These are phyloP conservation scores for Cucumis cinereus DNA, from an alignment of 306 rosid genomes.

Conservation along the genomic window DNA sequence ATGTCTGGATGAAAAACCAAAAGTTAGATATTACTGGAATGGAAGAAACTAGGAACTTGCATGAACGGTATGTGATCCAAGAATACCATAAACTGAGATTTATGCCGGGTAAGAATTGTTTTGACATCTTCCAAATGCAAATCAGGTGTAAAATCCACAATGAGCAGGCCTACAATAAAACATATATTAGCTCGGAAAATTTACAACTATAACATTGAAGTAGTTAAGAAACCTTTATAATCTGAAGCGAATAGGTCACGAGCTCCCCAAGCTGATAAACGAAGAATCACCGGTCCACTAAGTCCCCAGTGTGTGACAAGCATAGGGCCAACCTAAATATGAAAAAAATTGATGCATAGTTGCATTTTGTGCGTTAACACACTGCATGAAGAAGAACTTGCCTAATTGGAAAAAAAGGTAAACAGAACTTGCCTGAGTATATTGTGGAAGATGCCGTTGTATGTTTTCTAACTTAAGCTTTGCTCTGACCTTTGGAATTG, in stretches of 20 bases:
- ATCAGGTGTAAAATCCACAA: slow-evolving; percentile 71
- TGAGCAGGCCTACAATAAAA: slow-evolving; percentile 53
- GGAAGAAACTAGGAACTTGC: background rate
- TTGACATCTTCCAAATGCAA: slow-evolving; percentile 54
- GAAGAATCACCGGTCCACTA: slow-evolving; percentile 87
- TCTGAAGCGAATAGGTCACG: slow-evolving; percentile 54
- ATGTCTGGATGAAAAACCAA: background rate
- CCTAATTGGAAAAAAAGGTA: background rate
- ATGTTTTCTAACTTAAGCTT: slow-evolving; percentile 50
- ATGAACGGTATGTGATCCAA: slow-evolving; percentile 1
- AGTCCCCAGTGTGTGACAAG: slow-evolving; percentile 94
- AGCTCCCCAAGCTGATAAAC: slow-evolving; percentile 94
- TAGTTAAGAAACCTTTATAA: slow-evolving; percentile 43
- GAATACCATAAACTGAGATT: slow-evolving; percentile 52
- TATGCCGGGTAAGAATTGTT: slow-evolving; percentile 54
- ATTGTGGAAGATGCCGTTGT: slow-evolving; percentile 49
- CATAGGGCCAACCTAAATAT: slow-evolving; percentile 68
- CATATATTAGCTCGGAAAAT: slow-evolving; percentile 13
- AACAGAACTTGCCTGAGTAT: slow-evolving; percentile 48
- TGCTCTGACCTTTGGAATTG: slow-evolving; percentile 71
- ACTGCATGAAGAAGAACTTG: background rate
- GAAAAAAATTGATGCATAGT: background rate
- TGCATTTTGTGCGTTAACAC: slow-evolving; percentile 7
- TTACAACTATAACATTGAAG: background rate
- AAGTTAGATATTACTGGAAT: background rate